A percentile compares a stretch with the other conserved stretches of the same genome.
Evolutionary conservation across 176 grass and related monocot genomes (phyloP).

Genomic region (Eragrostis curvula): DNA sequence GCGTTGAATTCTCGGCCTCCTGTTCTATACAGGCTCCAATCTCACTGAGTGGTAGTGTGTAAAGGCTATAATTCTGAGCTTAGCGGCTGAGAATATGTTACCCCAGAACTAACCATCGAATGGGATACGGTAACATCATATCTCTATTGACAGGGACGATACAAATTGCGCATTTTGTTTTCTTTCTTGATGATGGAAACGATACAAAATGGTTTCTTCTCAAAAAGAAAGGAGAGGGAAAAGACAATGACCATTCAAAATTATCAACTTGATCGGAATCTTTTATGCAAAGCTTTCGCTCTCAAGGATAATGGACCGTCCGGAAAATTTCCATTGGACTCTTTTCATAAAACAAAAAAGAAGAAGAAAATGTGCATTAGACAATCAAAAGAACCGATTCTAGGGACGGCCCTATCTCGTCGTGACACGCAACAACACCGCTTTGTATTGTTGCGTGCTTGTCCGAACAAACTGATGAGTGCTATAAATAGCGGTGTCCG

Average conservation of each 20-base stretch:
- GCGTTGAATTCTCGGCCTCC: not conserved
- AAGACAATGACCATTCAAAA: not conserved
- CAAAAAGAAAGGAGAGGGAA: too few relatives aligned
- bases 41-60: not conserved
- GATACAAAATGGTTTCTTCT: too few relatives aligned
- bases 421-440: not conserved
- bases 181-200: too few relatives aligned
- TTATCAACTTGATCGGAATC: not conserved
- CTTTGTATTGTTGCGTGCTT: not conserved
- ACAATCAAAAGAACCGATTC: not conserved
- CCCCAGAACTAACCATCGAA: too few relatives aligned
- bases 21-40: too few relatives aligned
- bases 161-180: too few relatives aligned
- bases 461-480: not conserved
- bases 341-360: too few relatives aligned
- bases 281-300: not conserved
- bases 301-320: not conserved
- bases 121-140: not conserved
- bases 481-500: slow-evolving; percentile 28
- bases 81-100: too few relatives aligned
- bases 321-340: not conserved
- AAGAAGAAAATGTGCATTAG: slow-evolving; percentile 1
- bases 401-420: not conserved
- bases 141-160: too few relatives aligned
- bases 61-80: too few relatives aligned